Evolutionary conservation across 129 eudicot genomes (phyloP), one percentile per base, ranked within the genome.

Genomic region (Flaveria linearis): DNA sequence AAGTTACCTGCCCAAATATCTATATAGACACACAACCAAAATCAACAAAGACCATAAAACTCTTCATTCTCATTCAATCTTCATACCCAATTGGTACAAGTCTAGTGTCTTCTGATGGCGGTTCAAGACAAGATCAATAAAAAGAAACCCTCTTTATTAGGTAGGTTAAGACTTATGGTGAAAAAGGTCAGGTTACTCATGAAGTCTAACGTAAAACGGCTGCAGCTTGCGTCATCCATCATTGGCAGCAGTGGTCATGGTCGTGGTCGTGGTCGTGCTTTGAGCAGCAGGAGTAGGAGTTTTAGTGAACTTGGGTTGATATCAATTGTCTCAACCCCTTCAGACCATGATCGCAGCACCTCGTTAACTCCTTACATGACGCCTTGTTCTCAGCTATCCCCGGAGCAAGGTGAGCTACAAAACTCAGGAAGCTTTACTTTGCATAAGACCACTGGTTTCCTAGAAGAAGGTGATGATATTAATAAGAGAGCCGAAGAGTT

Each of bases 401-500:
- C 81, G 0, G 74, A 78, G 15, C 28, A 76, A 47, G 39, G 6
- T 5, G 77, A 71, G 78, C 23, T 79, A 25, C 83, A 72, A 51
- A 72, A 72, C 68, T 62, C 68, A 3, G 53, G 28, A 39, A 72
- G 83, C 78, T 79, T 79, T 79, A 56, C 83, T 4, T 72, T 90
- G 28, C 88, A 83, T 13, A 78, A 89, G 77, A 86, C 89, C 16
- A 83, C 71, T 0, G 83, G 89, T 68, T 86, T 75, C 69, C 86
- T 85, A 0, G 81, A 76, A 26, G 92, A 78, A 28, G 97, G 78
- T 28, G 97, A 93, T 7, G 47, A 43, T 85, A 56, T 93, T 68
- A 92, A 93, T 64, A 82, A 69, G 75, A 90, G 83, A 79, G 92
- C 98, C 8, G 93, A 90, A 25, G 30, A 80, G 72, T 93, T 93